Percentiles rank a stretch among this genome's conserved stretches.
Conservation (phyloP, 1,284 basidiomycete species). For the Tilletia horrida region DNA sequence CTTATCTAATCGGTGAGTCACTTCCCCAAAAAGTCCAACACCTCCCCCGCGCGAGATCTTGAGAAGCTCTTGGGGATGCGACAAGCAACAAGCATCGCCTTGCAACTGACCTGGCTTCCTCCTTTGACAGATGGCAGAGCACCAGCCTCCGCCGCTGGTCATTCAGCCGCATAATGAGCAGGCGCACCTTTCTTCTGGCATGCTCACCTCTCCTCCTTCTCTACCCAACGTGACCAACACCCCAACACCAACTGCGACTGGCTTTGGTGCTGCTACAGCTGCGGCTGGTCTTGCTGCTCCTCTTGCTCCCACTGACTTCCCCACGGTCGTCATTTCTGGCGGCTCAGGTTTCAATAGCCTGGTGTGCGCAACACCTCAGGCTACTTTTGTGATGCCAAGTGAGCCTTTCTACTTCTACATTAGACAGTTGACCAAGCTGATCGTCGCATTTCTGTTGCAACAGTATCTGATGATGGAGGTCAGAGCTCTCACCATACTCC, state of each 20-base stretch:
- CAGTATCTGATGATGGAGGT: slow-evolving; percentile 81
- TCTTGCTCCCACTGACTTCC: not conserved
- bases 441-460: slow-evolving; percentile 57
- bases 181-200: too few relatives aligned
- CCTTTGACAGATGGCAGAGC: too few relatives aligned
- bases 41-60: too few relatives aligned
- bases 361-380: slow-evolving; percentile 58
- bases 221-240: too few relatives aligned
- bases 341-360: slow-evolving; percentile 61
- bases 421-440: not conserved
- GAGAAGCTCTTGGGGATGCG: too few relatives aligned
- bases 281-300: not conserved
- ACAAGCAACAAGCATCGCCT: too few relatives aligned
- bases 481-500: not conserved
- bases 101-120: too few relatives aligned
- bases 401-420: not conserved
- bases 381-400: slow-evolving; percentile 54
- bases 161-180: too few relatives aligned
- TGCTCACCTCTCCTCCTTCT: too few relatives aligned
- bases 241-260: not conserved
- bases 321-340: slow-evolving; percentile 58
- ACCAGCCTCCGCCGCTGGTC: too few relatives aligned
- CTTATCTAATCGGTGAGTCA: too few relatives aligned
- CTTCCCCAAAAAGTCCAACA: too few relatives aligned
- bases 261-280: not conserved